Evolutionary conservation across 139 green algal genomes (phyloP).

Genomic region (Microglena sp.): DNA sequence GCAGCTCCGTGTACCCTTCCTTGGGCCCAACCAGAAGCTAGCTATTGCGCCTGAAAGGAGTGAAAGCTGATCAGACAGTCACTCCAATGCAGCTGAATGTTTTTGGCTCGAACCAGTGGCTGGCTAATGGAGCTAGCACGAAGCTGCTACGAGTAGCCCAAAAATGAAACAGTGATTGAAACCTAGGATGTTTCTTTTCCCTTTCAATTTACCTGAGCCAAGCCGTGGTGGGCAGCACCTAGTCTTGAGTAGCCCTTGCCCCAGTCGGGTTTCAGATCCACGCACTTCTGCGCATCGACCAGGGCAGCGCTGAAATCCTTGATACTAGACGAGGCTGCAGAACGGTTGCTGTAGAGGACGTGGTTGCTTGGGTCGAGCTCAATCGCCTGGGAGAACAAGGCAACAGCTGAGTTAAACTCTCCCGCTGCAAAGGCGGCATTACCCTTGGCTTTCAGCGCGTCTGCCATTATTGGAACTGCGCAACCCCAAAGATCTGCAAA

Average conservation of each 20-base stretch:
- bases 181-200: no score
- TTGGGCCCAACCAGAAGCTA: no score
- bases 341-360: slow-evolving; percentile 93
- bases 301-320: slow-evolving; percentile 73
- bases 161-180: no score
- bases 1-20: no score
- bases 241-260: slow-evolving; percentile 89
- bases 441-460: slow-evolving; percentile 88
- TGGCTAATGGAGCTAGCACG: no score
- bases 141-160: no score
- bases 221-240: slow-evolving; percentile 70
- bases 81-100: no score
- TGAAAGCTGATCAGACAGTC: no score
- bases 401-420: slow-evolving; percentile 75
- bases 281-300: slow-evolving; percentile 72
- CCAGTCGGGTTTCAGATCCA: slow-evolving; percentile 85
- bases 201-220: slow-evolving; percentile 36
- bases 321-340: slow-evolving; percentile 68
- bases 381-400: slow-evolving; percentile 77
- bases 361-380: slow-evolving; percentile 78
- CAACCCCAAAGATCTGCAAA: no score
- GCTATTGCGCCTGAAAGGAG: no score
- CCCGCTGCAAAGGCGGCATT: slow-evolving; percentile 83
- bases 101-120: no score
- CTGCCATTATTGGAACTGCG: no score